Conservation (phyloP, 1,139 yeast genomes). For the Eremothecium gossypii region DNA sequence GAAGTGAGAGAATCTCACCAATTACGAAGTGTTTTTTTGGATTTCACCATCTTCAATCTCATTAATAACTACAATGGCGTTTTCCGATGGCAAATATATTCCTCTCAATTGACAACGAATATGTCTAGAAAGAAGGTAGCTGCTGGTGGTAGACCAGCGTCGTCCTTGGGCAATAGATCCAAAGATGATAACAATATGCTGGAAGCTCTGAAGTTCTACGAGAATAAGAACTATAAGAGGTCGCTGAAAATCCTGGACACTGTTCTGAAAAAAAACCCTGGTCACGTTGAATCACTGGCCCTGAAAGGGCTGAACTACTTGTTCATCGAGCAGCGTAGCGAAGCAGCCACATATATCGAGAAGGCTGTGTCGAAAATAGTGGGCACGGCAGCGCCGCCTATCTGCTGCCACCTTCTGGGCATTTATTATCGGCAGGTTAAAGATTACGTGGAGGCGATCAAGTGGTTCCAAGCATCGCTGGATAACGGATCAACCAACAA, state of each 20-base stretch:
- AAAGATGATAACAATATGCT: slow-evolving; percentile 67
- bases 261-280: slow-evolving; percentile 65
- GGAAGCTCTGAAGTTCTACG: slow-evolving; percentile 77
- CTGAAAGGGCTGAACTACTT: slow-evolving; percentile 69
- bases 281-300: slow-evolving; percentile 74
- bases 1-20: too few relatives aligned
- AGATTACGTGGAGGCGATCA: slow-evolving; percentile 68
- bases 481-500: slow-evolving; percentile 73
- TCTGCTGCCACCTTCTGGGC: slow-evolving; percentile 81
- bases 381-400: slow-evolving; percentile 40
- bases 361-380: slow-evolving; percentile 53
- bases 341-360: slow-evolving; percentile 53
- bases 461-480: slow-evolving; percentile 69
- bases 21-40: too few relatives aligned
- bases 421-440: slow-evolving; percentile 66
- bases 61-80: too few relatives aligned
- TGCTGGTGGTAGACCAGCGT: slow-evolving; percentile 6
- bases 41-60: too few relatives aligned
- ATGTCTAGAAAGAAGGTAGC: slow-evolving; percentile 11
- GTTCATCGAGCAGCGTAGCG: slow-evolving; percentile 46
- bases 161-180: slow-evolving; percentile 16
- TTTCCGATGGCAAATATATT: too few relatives aligned
- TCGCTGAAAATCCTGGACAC: slow-evolving; percentile 69
- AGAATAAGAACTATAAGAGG: slow-evolving; percentile 77
- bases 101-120: too few relatives aligned